Evolutionary conservation across 768 basidiomycete genomes (phyloP), one percentile per base, ranked within the genome.

Genomic region (Boletus edulis): DNA sequence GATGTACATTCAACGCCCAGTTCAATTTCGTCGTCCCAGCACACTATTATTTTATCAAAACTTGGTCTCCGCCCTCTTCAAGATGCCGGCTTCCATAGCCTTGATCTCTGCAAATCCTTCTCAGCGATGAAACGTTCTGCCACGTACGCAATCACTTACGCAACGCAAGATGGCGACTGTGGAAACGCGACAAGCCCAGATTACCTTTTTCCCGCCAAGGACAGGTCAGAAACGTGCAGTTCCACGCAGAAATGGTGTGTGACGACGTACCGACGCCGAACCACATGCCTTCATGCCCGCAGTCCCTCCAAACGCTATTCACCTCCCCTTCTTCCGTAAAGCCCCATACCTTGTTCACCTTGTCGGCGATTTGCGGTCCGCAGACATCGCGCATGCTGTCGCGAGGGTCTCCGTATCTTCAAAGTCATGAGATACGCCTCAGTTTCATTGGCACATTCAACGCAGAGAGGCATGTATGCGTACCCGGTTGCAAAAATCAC

Each of bases 251-350:
- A 40, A 48, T 43, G 17, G 11, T 2, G n/a, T 46, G 12, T n/a
- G 39, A 34, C 1, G 49, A 60, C 67, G 38, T 52, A 71, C 67
- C 69, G 18, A 67, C 12, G 31, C 59, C 60, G 20, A 71, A 69
- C 67, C 69, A 69, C 29, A 69, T 46, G 24, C 78, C 77, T 1
- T 78, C 67, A 40, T 73, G 64, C 17, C 72, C 71, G 40, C 57
- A 68, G 27, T 69, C 54, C 47, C 65, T 64, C 67, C 69, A 73
- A 20, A 63, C 60, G 2, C 79, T 76, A 2, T 75, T 68, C 24
- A 83, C 62, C 63, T 89, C 86, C 0, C 86, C 84, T 70, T 91
- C 84, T 18, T 76, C 70, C 57, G 85, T 77, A 45, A 86, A 53
- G 17, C 85, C 82, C 89, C 87, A 83, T 15, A 88, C 67, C 14